Evolutionary conservation across 169 alveolate species (phyloP).

Genomic region (Plasmodium blacklocki): DNA sequence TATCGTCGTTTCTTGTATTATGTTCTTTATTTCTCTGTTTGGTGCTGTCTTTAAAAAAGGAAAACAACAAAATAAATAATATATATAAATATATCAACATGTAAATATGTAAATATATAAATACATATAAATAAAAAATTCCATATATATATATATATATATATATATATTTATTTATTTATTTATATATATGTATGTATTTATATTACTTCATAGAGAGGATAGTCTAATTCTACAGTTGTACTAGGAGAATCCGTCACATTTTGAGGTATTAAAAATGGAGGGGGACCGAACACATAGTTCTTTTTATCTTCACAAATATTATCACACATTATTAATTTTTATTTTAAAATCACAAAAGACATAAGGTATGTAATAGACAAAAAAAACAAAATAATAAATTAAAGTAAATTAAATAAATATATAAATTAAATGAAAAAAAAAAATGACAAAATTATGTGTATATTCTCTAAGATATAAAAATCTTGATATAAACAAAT

Average conservation of each 20-base stretch:
- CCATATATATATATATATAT: neutral
- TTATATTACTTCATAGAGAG: conserved; percentile 27
- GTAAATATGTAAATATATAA: neutral
- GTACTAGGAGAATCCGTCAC: conserved; percentile 20
- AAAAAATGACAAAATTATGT: neutral
- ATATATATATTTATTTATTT: neutral
- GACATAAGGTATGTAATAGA: no score
- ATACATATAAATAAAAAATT: neutral
- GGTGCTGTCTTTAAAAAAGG: conserved; percentile 13
- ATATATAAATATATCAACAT: neutral
- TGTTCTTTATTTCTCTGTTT: conserved; percentile 51
- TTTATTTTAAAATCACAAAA: no score
- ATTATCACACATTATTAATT: conserved; percentile 55
- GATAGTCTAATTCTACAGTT: conserved; percentile 39
- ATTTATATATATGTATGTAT: neutral
- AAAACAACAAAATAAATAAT: neutral
- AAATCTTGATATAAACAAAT: neutral
- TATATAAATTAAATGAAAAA: neutral
- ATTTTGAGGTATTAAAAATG: neutral
- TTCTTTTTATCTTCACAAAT: conserved; percentile 54
- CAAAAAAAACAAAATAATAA: no score
- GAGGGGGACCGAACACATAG: conserved; percentile 30
- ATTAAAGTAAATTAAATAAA: no score
- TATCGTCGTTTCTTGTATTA: conserved; percentile 71
- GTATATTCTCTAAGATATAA: neutral